Evolutionary conservation across 2,329 filamentous ascomycete genomes (phyloP), one percentile per base, ranked within the genome.

Genomic region (Aspergillus brasiliensis): DNA sequence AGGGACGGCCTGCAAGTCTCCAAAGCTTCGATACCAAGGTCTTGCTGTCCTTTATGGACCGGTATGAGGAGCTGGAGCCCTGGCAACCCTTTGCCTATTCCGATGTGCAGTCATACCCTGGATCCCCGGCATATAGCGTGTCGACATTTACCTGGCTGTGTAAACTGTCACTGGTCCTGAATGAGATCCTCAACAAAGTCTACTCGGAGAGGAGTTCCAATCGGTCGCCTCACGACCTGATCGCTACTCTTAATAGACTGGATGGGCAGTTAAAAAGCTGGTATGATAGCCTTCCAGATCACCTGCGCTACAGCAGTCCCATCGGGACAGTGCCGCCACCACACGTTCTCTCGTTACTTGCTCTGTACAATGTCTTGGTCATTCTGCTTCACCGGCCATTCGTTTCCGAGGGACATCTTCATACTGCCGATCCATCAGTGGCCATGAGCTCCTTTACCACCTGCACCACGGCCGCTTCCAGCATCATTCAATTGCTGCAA

Each of bases 361-460:
- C 82, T 3, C 79, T 84, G 67, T 82, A 82, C 42, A 76, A 85
- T 56, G 81, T 82, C 0, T 74, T 84, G 0, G 67, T 81, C 1
- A 84, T 86, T 5, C 78, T 86, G 0, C 73, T 86, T 0, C 82
- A 85, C 61, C 81, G 81, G 6, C 83, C 82, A 0, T 84, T 85
- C 25, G 78, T 85, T 6, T 63, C 65, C 4, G 69, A 71, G 17
- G 64, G 67, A 2, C 67, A 84, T 34, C 31, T 34, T 34, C 13
- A 34, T 11, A 76, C 81, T 0, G 72, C 78, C 2, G 77, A 79
- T 42, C 81, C 81, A 1, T 76, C 25, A 13, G 8, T 27, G 46
- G 31, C 31, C 31, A 34, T 13, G 31, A 34, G 31, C 31, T 34
- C 31, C n/a, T 25, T 81, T 62, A 70, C 75, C 52, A 76, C 74